A percentile compares a stretch with the other conserved stretches of the same genome.
Evolutionary conservation across 768 basidiomycete genomes (phyloP).

Genomic region (Cystofilobasidium ferigula): DNA sequence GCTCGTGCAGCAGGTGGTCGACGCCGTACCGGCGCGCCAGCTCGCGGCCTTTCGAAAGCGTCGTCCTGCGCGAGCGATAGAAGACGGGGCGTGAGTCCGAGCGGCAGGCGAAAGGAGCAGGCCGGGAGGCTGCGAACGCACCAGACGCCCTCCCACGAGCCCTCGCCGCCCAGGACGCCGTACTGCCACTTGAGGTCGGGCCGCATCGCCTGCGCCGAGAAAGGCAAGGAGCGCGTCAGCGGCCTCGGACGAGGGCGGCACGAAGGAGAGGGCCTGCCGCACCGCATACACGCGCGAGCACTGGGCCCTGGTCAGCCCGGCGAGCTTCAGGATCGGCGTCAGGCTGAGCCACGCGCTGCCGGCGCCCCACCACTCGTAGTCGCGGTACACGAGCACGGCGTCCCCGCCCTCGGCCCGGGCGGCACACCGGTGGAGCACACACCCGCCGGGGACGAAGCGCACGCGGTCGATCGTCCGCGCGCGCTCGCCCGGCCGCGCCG

Average conservation of each 20-base stretch:
- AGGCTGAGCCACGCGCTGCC: slow-evolving; percentile 1
- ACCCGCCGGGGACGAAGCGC: background rate
- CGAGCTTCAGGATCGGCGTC: background rate
- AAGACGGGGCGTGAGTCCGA: background rate
- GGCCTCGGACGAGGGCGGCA: too few species aligned
- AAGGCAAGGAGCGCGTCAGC: too few species aligned
- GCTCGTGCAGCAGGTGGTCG: background rate
- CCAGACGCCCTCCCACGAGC: slow-evolving; percentile 11
- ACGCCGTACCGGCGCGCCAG: background rate
- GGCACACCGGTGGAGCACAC: background rate
- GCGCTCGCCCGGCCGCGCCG: background rate
- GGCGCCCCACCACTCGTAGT: too few species aligned
- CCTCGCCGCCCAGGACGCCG: background rate
- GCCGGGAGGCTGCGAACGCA: too few species aligned
- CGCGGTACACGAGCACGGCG: background rate
- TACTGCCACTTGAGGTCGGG: background rate
- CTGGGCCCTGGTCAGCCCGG: background rate
- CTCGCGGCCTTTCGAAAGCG: background rate
- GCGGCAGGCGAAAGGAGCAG: too few species aligned
- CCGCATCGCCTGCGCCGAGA: background rate
- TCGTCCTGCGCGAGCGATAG: background rate
- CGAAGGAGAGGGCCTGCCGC: too few species aligned
- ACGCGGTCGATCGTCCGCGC: background rate
- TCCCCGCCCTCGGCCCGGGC: too few species aligned
- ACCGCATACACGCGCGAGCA: background rate